Conservation (phyloP, 495 filamentous ascomycete genomes). For the Aspergillus carlsbadensis region DNA sequence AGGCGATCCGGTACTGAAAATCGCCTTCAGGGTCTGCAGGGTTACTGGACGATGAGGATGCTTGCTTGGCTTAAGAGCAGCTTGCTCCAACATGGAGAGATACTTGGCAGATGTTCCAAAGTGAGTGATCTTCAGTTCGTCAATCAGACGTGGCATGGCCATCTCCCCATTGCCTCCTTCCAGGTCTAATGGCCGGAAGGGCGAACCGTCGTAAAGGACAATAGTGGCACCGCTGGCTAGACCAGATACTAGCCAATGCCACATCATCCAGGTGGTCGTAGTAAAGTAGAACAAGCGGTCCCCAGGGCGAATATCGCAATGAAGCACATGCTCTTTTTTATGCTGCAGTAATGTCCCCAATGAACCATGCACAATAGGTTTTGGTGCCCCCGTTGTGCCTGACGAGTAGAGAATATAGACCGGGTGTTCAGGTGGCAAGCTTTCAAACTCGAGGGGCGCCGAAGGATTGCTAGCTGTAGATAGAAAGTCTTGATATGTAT, state of each 20-base stretch:
- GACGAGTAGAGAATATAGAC: slow-evolving; percentile 87
- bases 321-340: slow-evolving; percentile 88
- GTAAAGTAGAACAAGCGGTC: slow-evolving; percentile 82
- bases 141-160: slow-evolving; percentile 67
- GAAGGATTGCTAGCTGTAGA: slow-evolving; percentile 38
- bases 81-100: slow-evolving; percentile 85
- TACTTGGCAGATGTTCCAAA: slow-evolving; percentile 94
- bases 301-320: slow-evolving; percentile 68
- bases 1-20: slow-evolving; percentile 92
- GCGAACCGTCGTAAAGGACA: slow-evolving; percentile 85
- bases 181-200: slow-evolving; percentile 63
- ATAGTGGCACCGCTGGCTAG: slow-evolving; percentile 77
- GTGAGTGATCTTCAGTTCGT: slow-evolving; percentile 75
- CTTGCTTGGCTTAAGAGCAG: slow-evolving; percentile 60
- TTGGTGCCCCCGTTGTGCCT: slow-evolving; percentile 87
- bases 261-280: slow-evolving; percentile 96
- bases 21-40: slow-evolving; percentile 63
- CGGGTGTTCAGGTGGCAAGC: slow-evolving; percentile 77
- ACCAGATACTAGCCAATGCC: slow-evolving; percentile 89
- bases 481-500: slow-evolving; percentile 52
- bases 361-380: slow-evolving; percentile 88
- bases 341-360: slow-evolving; percentile 88
- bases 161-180: slow-evolving; percentile 58
- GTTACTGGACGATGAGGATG: slow-evolving; percentile 46
- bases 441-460: slow-evolving; percentile 61